These are phyloP conservation scores for Penicillium ochrochloron DNA, from an alignment of 495 filamentous ascomycete species.

Conservation along the genomic window DNA sequence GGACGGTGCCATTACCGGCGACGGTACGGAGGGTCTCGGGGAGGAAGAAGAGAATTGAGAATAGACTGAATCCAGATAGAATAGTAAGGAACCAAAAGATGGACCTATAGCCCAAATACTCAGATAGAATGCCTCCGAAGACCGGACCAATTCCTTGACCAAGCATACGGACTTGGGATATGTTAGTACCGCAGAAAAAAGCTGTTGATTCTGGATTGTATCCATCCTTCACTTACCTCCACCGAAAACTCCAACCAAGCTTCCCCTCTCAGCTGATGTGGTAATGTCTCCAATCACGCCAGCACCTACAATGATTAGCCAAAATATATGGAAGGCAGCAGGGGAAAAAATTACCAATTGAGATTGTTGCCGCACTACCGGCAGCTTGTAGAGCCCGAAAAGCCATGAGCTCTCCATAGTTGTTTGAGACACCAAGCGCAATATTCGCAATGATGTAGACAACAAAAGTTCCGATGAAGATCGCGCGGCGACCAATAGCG, in stretches of 20 bases:
- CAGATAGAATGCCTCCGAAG: conserved; percentile 65
- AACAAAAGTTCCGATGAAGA: conserved; percentile 45
- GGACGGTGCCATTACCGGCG: conserved; percentile 69
- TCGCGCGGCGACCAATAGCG: conserved; percentile 43
- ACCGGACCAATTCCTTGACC: conserved; percentile 66
- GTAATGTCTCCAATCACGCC: conserved; percentile 50
- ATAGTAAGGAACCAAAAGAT: conserved; percentile 79
- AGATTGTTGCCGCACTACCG: conserved; percentile 59
- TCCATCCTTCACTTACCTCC: conserved; percentile 32
- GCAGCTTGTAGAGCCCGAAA: conserved; percentile 67
- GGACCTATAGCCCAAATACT: conserved; percentile 68
- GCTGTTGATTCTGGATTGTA: neutral
- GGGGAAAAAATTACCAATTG: conserved; percentile 35
- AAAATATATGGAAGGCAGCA: neutral
- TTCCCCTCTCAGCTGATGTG: conserved; percentile 42
- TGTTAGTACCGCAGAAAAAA: neutral
- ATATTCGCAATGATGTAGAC: conserved; percentile 60
- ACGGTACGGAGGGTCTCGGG: conserved; percentile 74
- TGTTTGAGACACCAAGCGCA: conserved; percentile 63
- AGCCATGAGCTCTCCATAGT: conserved; percentile 64
- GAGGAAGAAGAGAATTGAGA: conserved; percentile 59
- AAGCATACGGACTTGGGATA: conserved; percentile 38
- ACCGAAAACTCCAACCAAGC: conserved; percentile 46
- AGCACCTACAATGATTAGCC: conserved; percentile 29
- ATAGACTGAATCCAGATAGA: conserved; percentile 50